Conservation (phyloP, 192 early-diverging fungal species). For the Mortierella alpina region DNA sequence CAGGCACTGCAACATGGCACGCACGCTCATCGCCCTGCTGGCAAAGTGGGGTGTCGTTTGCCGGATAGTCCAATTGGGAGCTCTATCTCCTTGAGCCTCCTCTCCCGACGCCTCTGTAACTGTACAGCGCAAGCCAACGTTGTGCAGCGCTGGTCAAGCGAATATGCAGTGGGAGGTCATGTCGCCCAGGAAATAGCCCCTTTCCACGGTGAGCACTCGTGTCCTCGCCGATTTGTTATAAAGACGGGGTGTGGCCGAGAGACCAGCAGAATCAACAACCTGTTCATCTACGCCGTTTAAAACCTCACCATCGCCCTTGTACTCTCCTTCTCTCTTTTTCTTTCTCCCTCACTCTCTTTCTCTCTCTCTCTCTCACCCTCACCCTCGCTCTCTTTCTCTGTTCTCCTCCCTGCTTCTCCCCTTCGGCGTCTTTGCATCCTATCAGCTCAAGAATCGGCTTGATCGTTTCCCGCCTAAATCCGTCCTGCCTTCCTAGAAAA, state of each 20-base stretch:
- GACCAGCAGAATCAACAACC: background rate
- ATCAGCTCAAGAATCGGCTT: too few species aligned
- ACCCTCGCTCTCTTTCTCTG: constrained; percentile 15
- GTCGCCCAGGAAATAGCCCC: constrained; percentile 20
- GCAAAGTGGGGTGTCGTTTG: background rate
- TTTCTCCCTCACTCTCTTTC: background rate
- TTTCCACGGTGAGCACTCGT: constrained; percentile 2
- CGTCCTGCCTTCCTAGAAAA: too few species aligned
- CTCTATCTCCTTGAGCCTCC: background rate
- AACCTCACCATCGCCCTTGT: too few species aligned
- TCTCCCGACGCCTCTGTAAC: background rate
- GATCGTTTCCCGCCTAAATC: too few species aligned
- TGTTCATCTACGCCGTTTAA: background rate
- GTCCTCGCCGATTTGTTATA: constrained; percentile 11
- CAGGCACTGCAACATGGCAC: background rate
- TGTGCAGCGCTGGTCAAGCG: too few species aligned
- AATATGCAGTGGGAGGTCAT: constrained; percentile 18
- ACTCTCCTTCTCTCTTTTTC: background rate
- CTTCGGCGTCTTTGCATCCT: background rate
- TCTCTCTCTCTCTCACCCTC: background rate
- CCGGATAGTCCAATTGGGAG: background rate
- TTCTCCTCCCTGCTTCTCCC: background rate
- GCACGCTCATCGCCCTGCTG: background rate
- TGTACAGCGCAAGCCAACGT: background rate
- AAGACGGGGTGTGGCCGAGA: background rate